A percentile compares a stretch with the other conserved stretches of the same genome.
Conservation (phyloP, 441 rosid genomes). For the Pelargonium australe region DNA sequence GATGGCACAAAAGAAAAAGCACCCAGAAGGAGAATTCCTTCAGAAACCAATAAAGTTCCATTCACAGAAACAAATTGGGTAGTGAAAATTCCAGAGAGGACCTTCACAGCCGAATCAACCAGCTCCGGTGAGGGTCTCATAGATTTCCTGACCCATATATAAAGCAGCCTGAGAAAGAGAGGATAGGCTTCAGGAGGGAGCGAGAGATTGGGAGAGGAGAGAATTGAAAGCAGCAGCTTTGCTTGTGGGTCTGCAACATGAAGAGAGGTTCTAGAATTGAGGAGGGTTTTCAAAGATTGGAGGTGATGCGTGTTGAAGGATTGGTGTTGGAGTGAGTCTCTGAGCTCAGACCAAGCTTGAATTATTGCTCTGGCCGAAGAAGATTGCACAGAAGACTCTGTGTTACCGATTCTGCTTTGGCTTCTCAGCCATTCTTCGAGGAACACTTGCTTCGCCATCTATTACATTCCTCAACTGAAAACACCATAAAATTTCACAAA, state of each 20-base stretch:
- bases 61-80: constrained; percentile 27
- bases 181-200: constrained; percentile 53
- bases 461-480: constrained; percentile 3
- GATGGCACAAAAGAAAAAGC: constrained; percentile 55
- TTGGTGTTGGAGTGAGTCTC: constrained; percentile 53
- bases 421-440: constrained; percentile 76
- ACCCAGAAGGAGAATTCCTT: constrained; percentile 60
- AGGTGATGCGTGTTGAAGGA: constrained; percentile 46
- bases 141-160: constrained; percentile 83
- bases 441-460: constrained; percentile 65
- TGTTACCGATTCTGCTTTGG: constrained; percentile 30
- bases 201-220: constrained; percentile 37
- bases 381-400: constrained; percentile 22
- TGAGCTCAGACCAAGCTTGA: constrained; percentile 85
- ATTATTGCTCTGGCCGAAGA: constrained; percentile 70
- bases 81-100: constrained; percentile 35
- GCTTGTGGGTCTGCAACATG: constrained; percentile 93
- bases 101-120: constrained; percentile 57
- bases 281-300: constrained; percentile 57
- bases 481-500: neutral
- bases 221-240: constrained; percentile 62
- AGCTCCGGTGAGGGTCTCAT: constrained; percentile 51
- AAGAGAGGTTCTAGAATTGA: constrained; percentile 55
- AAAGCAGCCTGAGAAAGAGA: constrained; percentile 58
- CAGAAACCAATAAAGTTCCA: constrained; percentile 46